A percentile compares a stretch with the other conserved stretches of the same genome.
These are phyloP conservation scores for Seiridium unicorne DNA, from an alignment of 2,329 filamentous ascomycete species.

Conservation along the genomic window DNA sequence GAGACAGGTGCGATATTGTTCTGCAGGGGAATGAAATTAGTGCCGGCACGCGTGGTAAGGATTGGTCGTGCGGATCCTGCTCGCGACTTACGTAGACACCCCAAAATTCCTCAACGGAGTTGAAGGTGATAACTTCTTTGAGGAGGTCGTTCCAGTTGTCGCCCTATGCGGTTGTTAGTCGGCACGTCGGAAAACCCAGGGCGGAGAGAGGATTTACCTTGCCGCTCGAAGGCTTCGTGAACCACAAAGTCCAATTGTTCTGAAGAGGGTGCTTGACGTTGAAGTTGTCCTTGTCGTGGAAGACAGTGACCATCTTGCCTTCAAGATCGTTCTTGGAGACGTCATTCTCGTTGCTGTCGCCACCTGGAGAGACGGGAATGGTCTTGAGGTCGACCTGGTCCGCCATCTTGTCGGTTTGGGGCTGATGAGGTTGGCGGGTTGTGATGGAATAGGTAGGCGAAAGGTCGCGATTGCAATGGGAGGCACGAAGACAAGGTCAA, in stretches of 20 bases:
- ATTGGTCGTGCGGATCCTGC: too few relatives aligned
- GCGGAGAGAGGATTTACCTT: conserved; percentile 61
- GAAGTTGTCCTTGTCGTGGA: conserved; percentile 98
- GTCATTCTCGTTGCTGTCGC: conserved; percentile 54
- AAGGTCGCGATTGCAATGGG: neutral
- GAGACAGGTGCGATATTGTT: conserved; percentile 98
- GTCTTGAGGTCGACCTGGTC: conserved; percentile 67
- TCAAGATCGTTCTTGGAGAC: conserved; percentile 40
- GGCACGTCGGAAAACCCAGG: too few relatives aligned
- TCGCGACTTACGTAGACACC: conserved; percentile 82
- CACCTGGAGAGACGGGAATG: conserved; percentile 65
- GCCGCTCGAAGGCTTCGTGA: conserved; percentile 95
- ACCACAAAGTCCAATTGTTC: conserved; percentile 98
- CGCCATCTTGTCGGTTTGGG: conserved; percentile 32
- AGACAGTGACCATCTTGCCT: conserved; percentile 80
- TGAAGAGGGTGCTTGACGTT: conserved; percentile 98
- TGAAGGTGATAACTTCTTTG: conserved; percentile 98
- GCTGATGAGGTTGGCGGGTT: neutral
- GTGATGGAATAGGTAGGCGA: neutral
- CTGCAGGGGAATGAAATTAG: conserved; percentile 45
- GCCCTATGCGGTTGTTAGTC: conserved; percentile 51
- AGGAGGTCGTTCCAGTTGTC: conserved; percentile 98
- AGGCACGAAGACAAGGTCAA: neutral
- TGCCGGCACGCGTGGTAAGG: neutral
- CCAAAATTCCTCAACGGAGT: conserved; percentile 99